Conservation (phyloP, 176 grass and related monocot species). For the Cenchrus purpureus region DNA sequence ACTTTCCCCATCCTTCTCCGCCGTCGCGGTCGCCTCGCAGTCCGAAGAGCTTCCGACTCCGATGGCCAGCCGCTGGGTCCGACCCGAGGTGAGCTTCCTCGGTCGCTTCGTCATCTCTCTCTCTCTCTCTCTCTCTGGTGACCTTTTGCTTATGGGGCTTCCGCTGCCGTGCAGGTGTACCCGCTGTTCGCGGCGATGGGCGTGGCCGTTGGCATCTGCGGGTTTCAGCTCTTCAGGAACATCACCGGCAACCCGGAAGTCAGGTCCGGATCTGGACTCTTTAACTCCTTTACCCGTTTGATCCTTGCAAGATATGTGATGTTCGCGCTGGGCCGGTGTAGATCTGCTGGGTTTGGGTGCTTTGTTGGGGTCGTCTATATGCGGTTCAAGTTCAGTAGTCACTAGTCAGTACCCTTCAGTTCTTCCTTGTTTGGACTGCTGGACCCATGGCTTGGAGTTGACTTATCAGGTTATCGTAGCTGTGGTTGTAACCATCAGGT, state of each 20-base stretch:
- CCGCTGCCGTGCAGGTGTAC: constrained; percentile 61
- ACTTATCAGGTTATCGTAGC: neutral
- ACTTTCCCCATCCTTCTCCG: constrained; percentile 18
- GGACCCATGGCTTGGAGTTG: constrained; percentile 1
- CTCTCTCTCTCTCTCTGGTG: neutral
- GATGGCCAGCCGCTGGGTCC: constrained; percentile 82
- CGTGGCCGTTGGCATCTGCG: constrained; percentile 72
- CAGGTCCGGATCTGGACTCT: constrained; percentile 48
- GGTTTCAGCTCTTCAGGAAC: constrained; percentile 65
- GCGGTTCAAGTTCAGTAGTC: neutral
- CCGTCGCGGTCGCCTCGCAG: constrained; percentile 34
- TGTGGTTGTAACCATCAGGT: neutral
- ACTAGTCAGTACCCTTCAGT: neutral
- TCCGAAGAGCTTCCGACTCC: constrained; percentile 6
- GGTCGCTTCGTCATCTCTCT: neutral
- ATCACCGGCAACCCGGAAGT: constrained; percentile 88
- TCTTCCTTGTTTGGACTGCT: neutral
- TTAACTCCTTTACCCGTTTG: neutral
- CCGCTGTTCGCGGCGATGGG: constrained; percentile 87
- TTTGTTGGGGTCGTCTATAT: neutral
- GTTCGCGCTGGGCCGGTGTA: neutral
- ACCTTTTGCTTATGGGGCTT: neutral
- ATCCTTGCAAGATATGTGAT: neutral
- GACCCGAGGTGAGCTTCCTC: constrained; percentile 65
- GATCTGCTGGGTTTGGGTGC: constrained; percentile 23